Conservation (phyloP, 345 rosid genomes). For the Bruguiera parviflora region DNA sequence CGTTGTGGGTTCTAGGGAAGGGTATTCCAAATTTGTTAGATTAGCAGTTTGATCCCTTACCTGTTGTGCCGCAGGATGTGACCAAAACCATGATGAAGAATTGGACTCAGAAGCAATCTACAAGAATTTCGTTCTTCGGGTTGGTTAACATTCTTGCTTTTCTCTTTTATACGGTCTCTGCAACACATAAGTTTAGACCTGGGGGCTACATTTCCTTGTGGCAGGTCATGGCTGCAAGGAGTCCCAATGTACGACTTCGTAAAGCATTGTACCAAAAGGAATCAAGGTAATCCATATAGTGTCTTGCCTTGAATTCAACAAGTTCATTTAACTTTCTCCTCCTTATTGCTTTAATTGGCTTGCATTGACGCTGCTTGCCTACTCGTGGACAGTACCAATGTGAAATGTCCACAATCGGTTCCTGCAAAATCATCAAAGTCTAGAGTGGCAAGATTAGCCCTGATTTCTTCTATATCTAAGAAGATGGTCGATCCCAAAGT, state of each 20-base stretch:
- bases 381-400: constrained; percentile 28
- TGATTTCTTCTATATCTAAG: constrained; percentile 69
- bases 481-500: constrained; percentile 45
- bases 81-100: constrained; percentile 87
- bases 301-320: background rate
- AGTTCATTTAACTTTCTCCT: background rate
- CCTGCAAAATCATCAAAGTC: constrained; percentile 77
- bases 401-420: constrained; percentile 74
- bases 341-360: background rate
- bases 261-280: constrained; percentile 54
- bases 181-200: constrained; percentile 1
- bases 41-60: no score
- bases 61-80: constrained; percentile 55
- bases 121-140: constrained; percentile 84
- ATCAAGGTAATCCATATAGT: constrained; percentile 30
- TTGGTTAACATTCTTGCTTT: constrained; percentile 26
- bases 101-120: constrained; percentile 81
- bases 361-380: background rate
- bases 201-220: background rate
- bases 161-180: background rate
- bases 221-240: constrained; percentile 97
- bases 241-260: constrained; percentile 72
- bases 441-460: constrained; percentile 56
- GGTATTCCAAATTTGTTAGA: no score
- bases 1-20: no score